Evolutionary conservation across 441 rosid genomes (phyloP), one percentile per base, ranked within the genome.

Genomic region (Raphanus hybrid): DNA sequence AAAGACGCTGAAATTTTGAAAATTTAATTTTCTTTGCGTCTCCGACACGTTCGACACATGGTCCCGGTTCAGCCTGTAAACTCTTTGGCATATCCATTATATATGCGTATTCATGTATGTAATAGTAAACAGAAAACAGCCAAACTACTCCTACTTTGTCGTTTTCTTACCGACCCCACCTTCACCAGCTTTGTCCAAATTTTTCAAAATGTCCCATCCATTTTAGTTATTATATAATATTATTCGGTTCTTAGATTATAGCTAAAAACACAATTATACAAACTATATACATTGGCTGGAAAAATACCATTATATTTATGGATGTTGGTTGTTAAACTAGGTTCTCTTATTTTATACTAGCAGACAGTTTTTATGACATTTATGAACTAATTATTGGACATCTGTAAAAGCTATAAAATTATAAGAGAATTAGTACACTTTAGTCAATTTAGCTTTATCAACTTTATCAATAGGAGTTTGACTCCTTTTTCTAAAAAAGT

Each of bases 131-230:
- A 54, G 59, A 54, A 54, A 15, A 54, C 59, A 54, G 23, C 59
- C 59, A 54, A 54, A 54, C 59, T 54, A 54, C 59, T 54, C 59
- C 59, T 54, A 54, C 59, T 54, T 54, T 54, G 59, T 54, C 59
- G 10, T 54, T 54, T 54, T 54, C 59, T 54, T 10, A 54, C 59
- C 59, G 59, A 54, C 59, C 59, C 59, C 59, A 54, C 59, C 59
- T 15, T 54, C 59, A 54, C 59, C 26, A 54, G 59, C 59, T 54
- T 54, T 54, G 23, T 54, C 59, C 59, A 54, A 52, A 15, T 15
- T 54, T 43, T 54, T 54, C 59, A 54, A 54, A 54, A 54, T 54
- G 59, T 54, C 59, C 23, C 59, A 54, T 54, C 59, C 59, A 54
- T 54, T 54, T 16, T 54, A 54, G 16, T 54, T 52, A 52, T 48